These are phyloP conservation scores for Amanita jacksonii DNA, from an alignment of 768 basidiomycete species.

Conservation along the genomic window DNA sequence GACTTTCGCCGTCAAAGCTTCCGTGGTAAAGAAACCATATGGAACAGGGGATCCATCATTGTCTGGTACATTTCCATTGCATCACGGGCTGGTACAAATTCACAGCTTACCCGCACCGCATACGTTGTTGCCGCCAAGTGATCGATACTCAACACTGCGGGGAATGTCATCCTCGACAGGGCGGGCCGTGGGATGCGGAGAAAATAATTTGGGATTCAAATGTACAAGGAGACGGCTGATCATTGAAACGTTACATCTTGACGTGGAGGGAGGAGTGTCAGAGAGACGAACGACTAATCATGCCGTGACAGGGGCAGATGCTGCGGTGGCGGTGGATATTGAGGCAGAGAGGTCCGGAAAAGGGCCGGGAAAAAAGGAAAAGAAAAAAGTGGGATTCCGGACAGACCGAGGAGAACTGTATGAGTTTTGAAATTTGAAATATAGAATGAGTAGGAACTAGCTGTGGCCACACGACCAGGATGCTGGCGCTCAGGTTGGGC, in stretches of 20 bases:
- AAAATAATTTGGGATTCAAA: constrained; percentile 95
- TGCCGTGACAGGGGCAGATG: constrained; percentile 12
- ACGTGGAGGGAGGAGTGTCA: constrained; percentile 76
- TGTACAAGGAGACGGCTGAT: constrained; percentile 81
- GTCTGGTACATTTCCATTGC: constrained; percentile 62
- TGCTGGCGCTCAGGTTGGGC: too few species aligned
- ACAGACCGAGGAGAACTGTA: constrained; percentile 64
- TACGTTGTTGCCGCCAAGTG: constrained; percentile 68
- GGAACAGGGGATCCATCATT: constrained; percentile 81
- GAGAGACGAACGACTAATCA: constrained; percentile 60
- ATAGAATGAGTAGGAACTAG: too few species aligned
- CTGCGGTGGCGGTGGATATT: constrained; percentile 35
- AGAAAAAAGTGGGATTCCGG: constrained; percentile 63
- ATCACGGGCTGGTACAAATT: constrained; percentile 80
- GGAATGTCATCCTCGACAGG: constrained; percentile 55
- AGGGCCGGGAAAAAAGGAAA: constrained; percentile 14
- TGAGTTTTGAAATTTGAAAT: constrained; percentile 44
- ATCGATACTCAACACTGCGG: constrained; percentile 75
- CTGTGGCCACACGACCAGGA: not conserved
- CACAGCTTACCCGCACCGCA: constrained; percentile 68
- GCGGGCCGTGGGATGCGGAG: constrained; percentile 58
- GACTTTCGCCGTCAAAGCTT: constrained; percentile 3
- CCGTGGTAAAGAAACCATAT: not conserved
- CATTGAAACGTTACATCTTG: constrained; percentile 86
- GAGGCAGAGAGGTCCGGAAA: constrained; percentile 22